These are phyloP conservation scores for Solanum chiquidenum DNA, from an alignment of 257 asterid genomes.

Conservation along the genomic window DNA sequence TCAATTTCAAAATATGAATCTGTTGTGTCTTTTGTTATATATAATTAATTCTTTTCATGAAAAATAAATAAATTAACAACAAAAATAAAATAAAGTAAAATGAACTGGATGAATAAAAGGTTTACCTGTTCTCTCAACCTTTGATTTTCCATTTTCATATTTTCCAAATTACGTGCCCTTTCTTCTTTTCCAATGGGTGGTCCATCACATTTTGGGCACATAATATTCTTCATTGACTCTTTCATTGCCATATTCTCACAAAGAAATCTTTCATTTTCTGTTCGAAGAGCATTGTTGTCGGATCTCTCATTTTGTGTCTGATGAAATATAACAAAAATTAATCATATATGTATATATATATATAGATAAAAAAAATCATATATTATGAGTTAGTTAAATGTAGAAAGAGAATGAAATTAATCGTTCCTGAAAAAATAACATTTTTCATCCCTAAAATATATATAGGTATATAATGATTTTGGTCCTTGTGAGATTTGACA, in stretches of 20 bases:
- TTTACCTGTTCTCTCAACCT: constrained; percentile 42
- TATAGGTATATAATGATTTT: background rate
- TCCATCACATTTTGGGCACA: constrained; percentile 34
- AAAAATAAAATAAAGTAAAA: background rate
- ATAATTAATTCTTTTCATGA: background rate
- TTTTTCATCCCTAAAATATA: background rate
- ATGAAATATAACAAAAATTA: background rate
- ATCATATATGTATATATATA: background rate
- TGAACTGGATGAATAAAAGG: background rate
- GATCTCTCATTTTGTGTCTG: constrained; percentile 48
- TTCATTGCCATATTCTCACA: constrained; percentile 46
- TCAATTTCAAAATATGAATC: background rate
- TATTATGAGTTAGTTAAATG: background rate
- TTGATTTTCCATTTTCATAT: constrained; percentile 39
- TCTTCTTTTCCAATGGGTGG: constrained; percentile 26
- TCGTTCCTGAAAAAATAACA: background rate
- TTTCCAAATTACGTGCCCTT: constrained; percentile 19
- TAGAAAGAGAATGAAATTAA: background rate
- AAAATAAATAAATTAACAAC: background rate
- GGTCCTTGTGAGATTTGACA: background rate
- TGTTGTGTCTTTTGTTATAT: background rate
- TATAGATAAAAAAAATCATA: background rate
- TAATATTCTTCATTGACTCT: constrained; percentile 28
- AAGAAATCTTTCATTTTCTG: constrained; percentile 42
- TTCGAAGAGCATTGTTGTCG: constrained; percentile 33